A percentile compares a stretch with the other conserved stretches of the same genome.
These are phyloP conservation scores for Pseudocercospora vitis DNA, from an alignment of 2,329 filamentous ascomycete genomes.

Conservation along the genomic window DNA sequence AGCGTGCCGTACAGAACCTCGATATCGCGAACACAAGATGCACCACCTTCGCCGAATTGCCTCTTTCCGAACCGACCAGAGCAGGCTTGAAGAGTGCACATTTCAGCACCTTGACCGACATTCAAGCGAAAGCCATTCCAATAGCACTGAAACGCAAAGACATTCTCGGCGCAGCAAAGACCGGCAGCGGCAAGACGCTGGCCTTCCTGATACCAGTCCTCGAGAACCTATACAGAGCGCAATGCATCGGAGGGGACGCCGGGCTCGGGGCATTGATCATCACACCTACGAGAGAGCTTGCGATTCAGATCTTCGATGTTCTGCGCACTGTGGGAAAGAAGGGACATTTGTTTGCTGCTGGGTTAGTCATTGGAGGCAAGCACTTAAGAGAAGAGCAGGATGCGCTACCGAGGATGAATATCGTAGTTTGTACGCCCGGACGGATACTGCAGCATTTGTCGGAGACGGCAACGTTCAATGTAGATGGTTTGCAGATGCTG, in stretches of 20 bases:
- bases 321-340: constrained; percentile 84
- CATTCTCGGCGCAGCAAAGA: constrained; percentile 92
- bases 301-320: constrained; percentile 95
- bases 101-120: constrained; percentile 86
- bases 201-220: constrained; percentile 90
- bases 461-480: constrained; percentile 85
- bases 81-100: constrained; percentile 81
- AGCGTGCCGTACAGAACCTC: constrained; percentile 46
- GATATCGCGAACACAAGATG: constrained; percentile 59
- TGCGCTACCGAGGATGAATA: constrained; percentile 87
- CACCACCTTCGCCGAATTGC: constrained; percentile 77
- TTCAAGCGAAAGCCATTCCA: constrained; percentile 87
- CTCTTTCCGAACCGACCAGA: constrained; percentile 77
- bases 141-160: constrained; percentile 81
- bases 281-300: constrained; percentile 89
- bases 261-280: constrained; percentile 90
- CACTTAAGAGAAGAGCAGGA: constrained; percentile 84
- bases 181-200: constrained; percentile 91
- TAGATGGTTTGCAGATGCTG: constrained; percentile 86
- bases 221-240: constrained; percentile 84
- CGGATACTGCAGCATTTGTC: constrained; percentile 94
- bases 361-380: constrained; percentile 91
- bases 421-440: constrained; percentile 91
- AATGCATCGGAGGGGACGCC: constrained; percentile 82
- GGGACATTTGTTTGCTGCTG: constrained; percentile 83